phyloP scores from a whole-genome alignment of 768 basidiomycete species.

The Lanmaoa rubissima region DNA sequence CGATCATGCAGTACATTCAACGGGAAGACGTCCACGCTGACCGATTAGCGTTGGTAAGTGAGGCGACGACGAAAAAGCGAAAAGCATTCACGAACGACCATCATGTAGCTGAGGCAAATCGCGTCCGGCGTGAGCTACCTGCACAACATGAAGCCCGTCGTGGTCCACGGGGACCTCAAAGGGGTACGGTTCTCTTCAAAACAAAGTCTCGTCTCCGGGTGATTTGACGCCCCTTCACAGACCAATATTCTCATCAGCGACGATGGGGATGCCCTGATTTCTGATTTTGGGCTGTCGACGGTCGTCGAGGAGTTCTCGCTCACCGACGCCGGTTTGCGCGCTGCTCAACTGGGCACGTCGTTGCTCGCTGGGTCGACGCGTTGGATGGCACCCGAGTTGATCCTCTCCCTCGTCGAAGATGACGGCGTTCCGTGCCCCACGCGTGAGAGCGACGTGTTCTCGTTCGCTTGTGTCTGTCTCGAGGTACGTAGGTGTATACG shows the following conservation, averaged over 20 bases:
- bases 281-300: slow-evolving; percentile 61
- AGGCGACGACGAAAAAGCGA: neutral
- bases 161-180: slow-evolving; percentile 63
- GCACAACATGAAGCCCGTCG: slow-evolving; percentile 50
- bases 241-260: slow-evolving; percentile 57
- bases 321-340: slow-evolving; percentile 21
- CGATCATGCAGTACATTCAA: slow-evolving; percentile 49
- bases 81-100: neutral
- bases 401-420: slow-evolving; percentile 50
- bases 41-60: slow-evolving; percentile 47
- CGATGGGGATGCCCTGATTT: slow-evolving; percentile 51
- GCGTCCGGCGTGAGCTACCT: slow-evolving; percentile 58
- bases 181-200: slow-evolving; percentile 36
- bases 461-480: slow-evolving; percentile 57
- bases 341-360: slow-evolving; percentile 30
- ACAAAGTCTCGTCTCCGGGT: no score
- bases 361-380: slow-evolving; percentile 35
- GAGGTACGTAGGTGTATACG: slow-evolving; percentile 37
- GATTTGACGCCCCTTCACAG: slow-evolving; percentile 27
- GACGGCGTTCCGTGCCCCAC: slow-evolving; percentile 41
- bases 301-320: slow-evolving; percentile 53
- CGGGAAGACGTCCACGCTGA: slow-evolving; percentile 39
- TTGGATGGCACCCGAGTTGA: slow-evolving; percentile 54
- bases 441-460: slow-evolving; percentile 56
- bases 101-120: slow-evolving; percentile 47